Conservation (phyloP, 2,329 filamentous ascomycete species). For the Penicillium decumbens region DNA sequence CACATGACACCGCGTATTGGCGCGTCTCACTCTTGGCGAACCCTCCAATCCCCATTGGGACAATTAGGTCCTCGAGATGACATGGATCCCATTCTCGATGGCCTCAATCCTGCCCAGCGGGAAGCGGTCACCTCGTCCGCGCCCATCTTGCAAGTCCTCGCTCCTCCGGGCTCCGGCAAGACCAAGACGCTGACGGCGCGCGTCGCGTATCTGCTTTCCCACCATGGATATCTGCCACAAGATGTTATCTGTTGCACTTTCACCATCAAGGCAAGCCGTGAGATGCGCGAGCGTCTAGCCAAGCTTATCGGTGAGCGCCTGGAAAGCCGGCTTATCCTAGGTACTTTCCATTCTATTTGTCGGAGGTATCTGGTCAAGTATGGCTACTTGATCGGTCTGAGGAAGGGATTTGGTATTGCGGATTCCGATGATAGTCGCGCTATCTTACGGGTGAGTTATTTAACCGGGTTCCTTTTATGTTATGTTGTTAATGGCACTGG, state of each 20-base stretch:
- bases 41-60: not conserved
- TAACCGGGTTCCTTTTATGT: not conserved
- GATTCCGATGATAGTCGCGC: constrained; percentile 75
- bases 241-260: constrained; percentile 96
- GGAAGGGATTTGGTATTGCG: constrained; percentile 82
- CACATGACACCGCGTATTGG: constrained; percentile 29
- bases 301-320: constrained; percentile 72
- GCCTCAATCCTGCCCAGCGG: constrained; percentile 61
- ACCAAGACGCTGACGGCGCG: constrained; percentile 92
- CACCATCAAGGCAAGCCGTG: constrained; percentile 86
- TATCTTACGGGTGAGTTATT: constrained; percentile 58
- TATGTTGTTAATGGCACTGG: constrained; percentile 8
- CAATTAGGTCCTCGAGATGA: constrained; percentile 10
- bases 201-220: constrained; percentile 78
- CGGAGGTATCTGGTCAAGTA: constrained; percentile 79
- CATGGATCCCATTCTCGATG: constrained; percentile 56
- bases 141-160: constrained; percentile 57
- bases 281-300: constrained; percentile 87
- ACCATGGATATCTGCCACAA: constrained; percentile 67
- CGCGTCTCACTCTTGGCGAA: constrained; percentile 17
- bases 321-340: constrained; percentile 73
- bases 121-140: constrained; percentile 61
- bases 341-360: constrained; percentile 92
- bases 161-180: constrained; percentile 71
- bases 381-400: constrained; percentile 75